These are phyloP conservation scores for Ambrosia trifida DNA, from an alignment of 129 eudicot genomes.

Conservation along the genomic window DNA sequence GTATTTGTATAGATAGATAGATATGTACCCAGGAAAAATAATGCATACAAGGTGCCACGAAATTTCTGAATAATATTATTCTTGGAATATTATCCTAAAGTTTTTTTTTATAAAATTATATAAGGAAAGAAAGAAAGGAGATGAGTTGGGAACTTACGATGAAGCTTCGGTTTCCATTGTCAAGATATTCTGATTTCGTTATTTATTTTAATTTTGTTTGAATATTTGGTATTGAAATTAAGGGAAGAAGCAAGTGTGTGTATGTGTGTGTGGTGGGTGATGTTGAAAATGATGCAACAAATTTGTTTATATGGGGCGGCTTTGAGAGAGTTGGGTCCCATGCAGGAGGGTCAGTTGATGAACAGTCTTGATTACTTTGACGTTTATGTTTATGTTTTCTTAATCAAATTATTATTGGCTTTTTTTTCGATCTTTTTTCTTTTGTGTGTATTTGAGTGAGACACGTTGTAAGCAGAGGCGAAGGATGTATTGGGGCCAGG, in stretches of 20 bases:
- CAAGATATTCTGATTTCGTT: slow-evolving; percentile 6
- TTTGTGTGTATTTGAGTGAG: neutral
- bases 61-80: slow-evolving; percentile 23
- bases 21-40: neutral
- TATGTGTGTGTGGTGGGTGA: neutral
- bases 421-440: neutral
- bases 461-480: too few relatives aligned
- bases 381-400: neutral
- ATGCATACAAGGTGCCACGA: slow-evolving; percentile 30
- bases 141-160: slow-evolving; percentile 48
- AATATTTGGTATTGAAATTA: slow-evolving; percentile 15
- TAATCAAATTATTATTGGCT: neutral
- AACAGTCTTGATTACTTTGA: neutral
- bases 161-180: slow-evolving; percentile 77
- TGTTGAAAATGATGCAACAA: slow-evolving; percentile 16
- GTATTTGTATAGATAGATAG: too few relatives aligned
- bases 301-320: slow-evolving; percentile 23
- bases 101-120: neutral
- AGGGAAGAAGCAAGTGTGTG: slow-evolving; percentile 6
- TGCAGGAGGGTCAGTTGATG: slow-evolving; percentile 1
- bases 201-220: neutral
- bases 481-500: too few relatives aligned
- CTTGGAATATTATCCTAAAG: neutral
- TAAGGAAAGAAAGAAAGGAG: neutral
- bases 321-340: neutral